Percentiles rank a stretch among this genome's conserved stretches.
phyloP scores from a whole-genome alignment of 2,329 filamentous ascomycete genomes.

The Neonectria sp. region DNA sequence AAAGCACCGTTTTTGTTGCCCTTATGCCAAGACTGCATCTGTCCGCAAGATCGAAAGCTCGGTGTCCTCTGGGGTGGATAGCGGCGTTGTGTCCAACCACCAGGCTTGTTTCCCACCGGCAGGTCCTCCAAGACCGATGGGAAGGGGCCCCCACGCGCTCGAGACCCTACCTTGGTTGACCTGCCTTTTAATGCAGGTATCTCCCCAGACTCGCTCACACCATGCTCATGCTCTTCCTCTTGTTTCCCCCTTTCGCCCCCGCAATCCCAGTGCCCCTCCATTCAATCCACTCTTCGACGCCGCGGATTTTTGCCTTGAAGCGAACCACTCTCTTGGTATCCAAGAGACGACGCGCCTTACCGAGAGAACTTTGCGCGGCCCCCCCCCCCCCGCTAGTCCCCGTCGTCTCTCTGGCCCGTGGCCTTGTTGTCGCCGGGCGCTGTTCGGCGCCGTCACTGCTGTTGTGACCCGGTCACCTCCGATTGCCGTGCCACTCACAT shows the following conservation, averaged over 20 bases:
- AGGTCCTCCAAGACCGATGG: slow-evolving; percentile 17
- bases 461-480: slow-evolving; percentile 42
- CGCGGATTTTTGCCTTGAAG: slow-evolving; percentile 46
- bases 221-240: slow-evolving; percentile 46
- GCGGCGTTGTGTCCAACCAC: slow-evolving; percentile 42
- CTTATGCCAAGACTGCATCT: slow-evolving; percentile 40
- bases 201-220: slow-evolving; percentile 45
- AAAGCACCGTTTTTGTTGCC: slow-evolving; percentile 32
- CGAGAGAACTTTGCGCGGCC: no score
- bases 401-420: slow-evolving; percentile 26
- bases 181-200: slow-evolving; percentile 51
- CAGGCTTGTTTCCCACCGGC: slow-evolving; percentile 33
- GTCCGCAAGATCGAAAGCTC: slow-evolving; percentile 31
- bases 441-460: slow-evolving; percentile 27
- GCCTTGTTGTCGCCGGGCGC: slow-evolving; percentile 35
- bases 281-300: slow-evolving; percentile 46
- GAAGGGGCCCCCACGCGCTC: slow-evolving; percentile 10
- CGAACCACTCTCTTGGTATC: slow-evolving; percentile 50
- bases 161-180: slow-evolving; percentile 32
- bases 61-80: slow-evolving; percentile 40
- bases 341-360: slow-evolving; percentile 45
- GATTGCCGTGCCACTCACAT: slow-evolving; percentile 25
- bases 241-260: slow-evolving; percentile 47
- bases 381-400: neutral
- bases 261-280: slow-evolving; percentile 41